Conservation (phyloP, 225 moss, liverwort and hornwort genomes). For the Neckera pumila region DNA sequence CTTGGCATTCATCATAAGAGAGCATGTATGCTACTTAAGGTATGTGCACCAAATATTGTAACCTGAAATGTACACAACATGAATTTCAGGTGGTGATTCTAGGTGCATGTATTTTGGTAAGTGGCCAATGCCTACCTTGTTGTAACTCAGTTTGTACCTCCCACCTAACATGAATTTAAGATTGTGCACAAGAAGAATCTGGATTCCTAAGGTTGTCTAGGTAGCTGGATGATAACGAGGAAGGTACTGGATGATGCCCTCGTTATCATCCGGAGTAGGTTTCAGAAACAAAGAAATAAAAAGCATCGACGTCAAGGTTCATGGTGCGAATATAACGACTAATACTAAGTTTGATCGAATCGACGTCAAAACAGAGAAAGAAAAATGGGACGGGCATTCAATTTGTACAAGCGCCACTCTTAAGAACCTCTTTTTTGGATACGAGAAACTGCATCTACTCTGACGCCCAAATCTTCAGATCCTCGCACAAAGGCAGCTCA, state of each 20-base stretch:
- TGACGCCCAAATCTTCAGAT: neutral
- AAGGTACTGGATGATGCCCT: neutral
- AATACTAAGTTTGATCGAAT: neutral
- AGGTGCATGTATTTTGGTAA: neutral
- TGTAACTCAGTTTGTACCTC: neutral
- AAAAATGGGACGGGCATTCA: neutral
- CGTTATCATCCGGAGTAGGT: neutral
- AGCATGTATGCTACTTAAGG: neutral
- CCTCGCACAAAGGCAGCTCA: neutral
- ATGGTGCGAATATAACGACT: neutral
- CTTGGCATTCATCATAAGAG: neutral
- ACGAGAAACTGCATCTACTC: neutral
- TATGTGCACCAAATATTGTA: neutral
- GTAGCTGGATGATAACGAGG: no score
- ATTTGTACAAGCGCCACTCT: neutral
- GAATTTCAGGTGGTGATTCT: neutral
- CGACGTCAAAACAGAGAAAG: neutral
- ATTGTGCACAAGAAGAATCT: neutral
- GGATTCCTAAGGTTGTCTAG: neutral
- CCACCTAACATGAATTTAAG: neutral
- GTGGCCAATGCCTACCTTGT: neutral
- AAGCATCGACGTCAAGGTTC: neutral
- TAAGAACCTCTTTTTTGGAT: neutral
- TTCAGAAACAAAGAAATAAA: neutral
- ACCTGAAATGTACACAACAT: neutral